Percentiles rank a stretch among this genome's conserved stretches.
These are phyloP conservation scores for Leccinum broughii DNA, from an alignment of 768 basidiomycete genomes.

Conservation along the genomic window DNA sequence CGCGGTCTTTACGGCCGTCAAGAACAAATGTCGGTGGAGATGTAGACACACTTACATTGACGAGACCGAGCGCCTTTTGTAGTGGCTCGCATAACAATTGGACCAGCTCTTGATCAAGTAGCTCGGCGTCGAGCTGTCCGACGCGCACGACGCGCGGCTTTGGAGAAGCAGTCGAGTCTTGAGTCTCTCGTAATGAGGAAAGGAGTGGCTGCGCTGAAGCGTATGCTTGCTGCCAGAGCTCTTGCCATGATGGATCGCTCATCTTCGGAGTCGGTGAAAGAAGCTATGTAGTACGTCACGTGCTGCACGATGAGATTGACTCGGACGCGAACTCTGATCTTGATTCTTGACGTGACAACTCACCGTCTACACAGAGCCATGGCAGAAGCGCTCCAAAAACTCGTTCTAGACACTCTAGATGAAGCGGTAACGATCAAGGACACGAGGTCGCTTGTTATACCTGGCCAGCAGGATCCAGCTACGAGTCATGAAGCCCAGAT, in stretches of 20 bases:
- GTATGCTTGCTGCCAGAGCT: conserved; percentile 65
- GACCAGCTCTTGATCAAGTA: conserved; percentile 86
- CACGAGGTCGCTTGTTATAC: conserved; percentile 65
- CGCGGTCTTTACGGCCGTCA: conserved; percentile 45
- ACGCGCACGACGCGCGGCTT: conserved; percentile 68
- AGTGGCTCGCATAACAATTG: conserved; percentile 83
- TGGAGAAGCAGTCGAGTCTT: conserved; percentile 35
- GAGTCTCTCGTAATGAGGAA: conserved; percentile 43
- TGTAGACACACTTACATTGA: conserved; percentile 54
- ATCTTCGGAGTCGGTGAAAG: conserved; percentile 8
- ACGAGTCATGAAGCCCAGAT: conserved; percentile 77
- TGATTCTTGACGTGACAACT: not conserved
- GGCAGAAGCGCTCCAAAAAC: conserved; percentile 79
- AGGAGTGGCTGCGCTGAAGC: conserved; percentile 57
- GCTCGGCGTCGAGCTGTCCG: conserved; percentile 87
- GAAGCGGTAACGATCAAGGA: conserved; percentile 56
- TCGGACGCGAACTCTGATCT: not conserved
- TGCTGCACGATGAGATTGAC: conserved; percentile 19
- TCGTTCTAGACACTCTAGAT: conserved; percentile 74
- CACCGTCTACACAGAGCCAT: conserved; percentile 37
- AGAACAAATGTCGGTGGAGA: conserved; percentile 1
- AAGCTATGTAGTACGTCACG: conserved; percentile 14
- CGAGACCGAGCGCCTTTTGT: conserved; percentile 61
- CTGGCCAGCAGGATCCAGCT: conserved; percentile 59
- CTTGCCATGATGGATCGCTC: conserved; percentile 25